A percentile compares a stretch with the other conserved stretches of the same genome.
These are phyloP conservation scores for Typha latifolia DNA, from an alignment of 176 grass and related monocot genomes.

Conservation along the genomic window DNA sequence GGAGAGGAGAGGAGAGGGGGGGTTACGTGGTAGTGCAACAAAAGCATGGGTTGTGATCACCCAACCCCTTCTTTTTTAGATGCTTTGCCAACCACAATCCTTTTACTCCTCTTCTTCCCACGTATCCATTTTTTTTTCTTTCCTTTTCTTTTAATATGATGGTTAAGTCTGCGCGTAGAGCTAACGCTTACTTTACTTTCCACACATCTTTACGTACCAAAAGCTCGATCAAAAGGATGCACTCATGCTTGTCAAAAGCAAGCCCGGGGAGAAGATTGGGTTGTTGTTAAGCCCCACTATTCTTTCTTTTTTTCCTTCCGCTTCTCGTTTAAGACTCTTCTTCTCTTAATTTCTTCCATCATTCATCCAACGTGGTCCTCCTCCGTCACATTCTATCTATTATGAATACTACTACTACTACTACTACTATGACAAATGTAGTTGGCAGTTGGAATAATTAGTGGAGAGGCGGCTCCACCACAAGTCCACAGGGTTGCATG, in stretches of 20 bases:
- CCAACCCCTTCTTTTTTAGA: background rate
- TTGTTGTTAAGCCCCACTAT: background rate
- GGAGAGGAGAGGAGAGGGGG: too few species aligned
- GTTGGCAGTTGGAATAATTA: background rate
- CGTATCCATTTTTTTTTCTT: background rate
- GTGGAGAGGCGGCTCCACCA: background rate
- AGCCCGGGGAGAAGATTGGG: background rate
- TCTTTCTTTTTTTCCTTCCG: background rate
- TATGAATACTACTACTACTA: background rate
- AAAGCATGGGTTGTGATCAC: background rate
- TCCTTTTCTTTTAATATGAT: background rate
- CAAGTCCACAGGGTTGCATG: background rate
- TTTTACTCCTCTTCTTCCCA: background rate
- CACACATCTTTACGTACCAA: slow-evolving; percentile 4
- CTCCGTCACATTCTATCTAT: background rate
- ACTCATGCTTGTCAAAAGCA: background rate
- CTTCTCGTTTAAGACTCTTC: background rate
- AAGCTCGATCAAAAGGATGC: background rate
- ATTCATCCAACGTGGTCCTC: background rate
- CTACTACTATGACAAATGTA: background rate
- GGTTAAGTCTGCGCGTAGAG: slow-evolving; percentile 1
- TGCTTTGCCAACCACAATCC: slow-evolving; percentile 5
- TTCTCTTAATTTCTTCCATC: background rate
- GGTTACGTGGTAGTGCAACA: background rate
- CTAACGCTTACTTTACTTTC: background rate